Conservation (phyloP, 1,284 basidiomycete genomes). For the Xerocomus subilludens region DNA sequence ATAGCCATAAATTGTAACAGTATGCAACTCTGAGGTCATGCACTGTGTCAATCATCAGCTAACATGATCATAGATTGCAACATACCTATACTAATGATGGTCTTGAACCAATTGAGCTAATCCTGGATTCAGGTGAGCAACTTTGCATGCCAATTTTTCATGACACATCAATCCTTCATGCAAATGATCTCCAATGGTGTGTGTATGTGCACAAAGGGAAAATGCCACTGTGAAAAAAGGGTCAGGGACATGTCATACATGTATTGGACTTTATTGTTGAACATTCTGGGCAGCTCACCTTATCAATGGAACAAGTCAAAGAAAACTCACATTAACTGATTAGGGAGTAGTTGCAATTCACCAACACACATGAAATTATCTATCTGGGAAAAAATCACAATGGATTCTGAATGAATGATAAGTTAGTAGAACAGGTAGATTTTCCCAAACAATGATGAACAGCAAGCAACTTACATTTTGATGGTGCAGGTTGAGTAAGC, state of each 20-base stretch:
- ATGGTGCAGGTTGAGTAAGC: too few species aligned
- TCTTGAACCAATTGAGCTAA: background rate
- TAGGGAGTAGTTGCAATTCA: too few species aligned
- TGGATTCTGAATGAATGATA: too few species aligned
- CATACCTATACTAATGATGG: background rate
- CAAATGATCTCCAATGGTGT: background rate
- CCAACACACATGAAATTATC: too few species aligned
- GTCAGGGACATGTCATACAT: constrained; percentile 1
- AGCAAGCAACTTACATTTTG: too few species aligned
- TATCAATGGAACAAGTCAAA: background rate
- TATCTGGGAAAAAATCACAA: too few species aligned
- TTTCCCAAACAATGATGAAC: too few species aligned
- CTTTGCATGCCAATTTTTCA: background rate
- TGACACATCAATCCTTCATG: background rate
- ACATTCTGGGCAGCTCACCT: background rate
- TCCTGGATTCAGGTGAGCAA: background rate
- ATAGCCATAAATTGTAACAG: too few species aligned
- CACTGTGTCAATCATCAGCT: background rate
- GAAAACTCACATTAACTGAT: too few species aligned
- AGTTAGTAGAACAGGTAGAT: too few species aligned
- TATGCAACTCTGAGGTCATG: too few species aligned
- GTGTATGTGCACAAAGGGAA: background rate
- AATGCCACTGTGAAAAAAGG: constrained; percentile 4
- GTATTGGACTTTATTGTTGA: background rate
- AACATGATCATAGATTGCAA: background rate